Conservation (phyloP, 1,139 yeast genomes). For the Hyphopichia burtonii region DNA sequence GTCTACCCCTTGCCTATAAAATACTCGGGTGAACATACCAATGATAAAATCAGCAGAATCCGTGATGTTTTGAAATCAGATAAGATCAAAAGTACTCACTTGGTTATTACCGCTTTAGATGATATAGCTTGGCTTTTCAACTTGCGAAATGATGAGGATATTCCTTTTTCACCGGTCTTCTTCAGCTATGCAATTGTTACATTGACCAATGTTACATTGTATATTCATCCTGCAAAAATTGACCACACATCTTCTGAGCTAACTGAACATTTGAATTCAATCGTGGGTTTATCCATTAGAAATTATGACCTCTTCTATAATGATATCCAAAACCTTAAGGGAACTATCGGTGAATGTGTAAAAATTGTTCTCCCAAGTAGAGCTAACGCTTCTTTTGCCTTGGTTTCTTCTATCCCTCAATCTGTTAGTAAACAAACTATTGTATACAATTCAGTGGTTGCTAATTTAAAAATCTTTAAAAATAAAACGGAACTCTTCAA, state of each 20-base stretch:
- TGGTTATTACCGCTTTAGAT: slow-evolving; percentile 46
- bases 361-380: slow-evolving; percentile 33
- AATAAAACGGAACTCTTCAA: slow-evolving; percentile 39
- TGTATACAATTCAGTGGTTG: slow-evolving; percentile 31
- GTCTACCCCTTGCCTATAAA: slow-evolving; percentile 38
- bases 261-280: slow-evolving; percentile 24
- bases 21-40: slow-evolving; percentile 45
- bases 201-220: slow-evolving; percentile 28
- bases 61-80: slow-evolving; percentile 21
- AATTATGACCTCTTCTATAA: slow-evolving; percentile 29
- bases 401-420: slow-evolving; percentile 28
- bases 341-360: slow-evolving; percentile 16
- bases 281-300: slow-evolving; percentile 29
- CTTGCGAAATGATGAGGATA: slow-evolving; percentile 43
- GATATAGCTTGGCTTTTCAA: slow-evolving; percentile 59
- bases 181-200: slow-evolving; percentile 46
- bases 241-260: slow-evolving; percentile 15
- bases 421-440: slow-evolving; percentile 25
- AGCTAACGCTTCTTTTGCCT: slow-evolving; percentile 32
- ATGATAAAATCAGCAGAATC: slow-evolving; percentile 29
- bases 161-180: slow-evolving; percentile 51
- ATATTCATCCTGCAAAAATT: slow-evolving; percentile 37
- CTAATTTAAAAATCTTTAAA: slow-evolving; percentile 37
- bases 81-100: slow-evolving; percentile 20
- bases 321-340: slow-evolving; percentile 25